phyloP scores from a whole-genome alignment of 352 stramenopile species.

The Pythium vanterpoolii region DNA sequence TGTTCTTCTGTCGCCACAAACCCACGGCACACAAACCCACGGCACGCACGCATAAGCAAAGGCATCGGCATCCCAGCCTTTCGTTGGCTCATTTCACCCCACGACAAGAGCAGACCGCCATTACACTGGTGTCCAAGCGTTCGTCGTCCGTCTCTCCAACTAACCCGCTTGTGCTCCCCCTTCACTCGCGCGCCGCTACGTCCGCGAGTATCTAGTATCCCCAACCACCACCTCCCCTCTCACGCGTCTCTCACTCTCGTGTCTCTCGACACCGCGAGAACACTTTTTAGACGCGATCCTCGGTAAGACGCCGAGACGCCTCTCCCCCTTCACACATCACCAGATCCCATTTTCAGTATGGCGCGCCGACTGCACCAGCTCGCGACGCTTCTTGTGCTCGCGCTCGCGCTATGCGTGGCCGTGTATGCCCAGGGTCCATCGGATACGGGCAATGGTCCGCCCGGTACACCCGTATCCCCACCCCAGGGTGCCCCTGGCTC shows the following conservation, averaged over 20 bases:
- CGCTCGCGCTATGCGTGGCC: not conserved
- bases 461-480: not conserved
- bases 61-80: not conserved
- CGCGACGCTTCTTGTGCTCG: constrained; percentile 14
- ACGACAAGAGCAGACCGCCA: no score
- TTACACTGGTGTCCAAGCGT: not conserved
- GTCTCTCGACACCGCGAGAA: no score
- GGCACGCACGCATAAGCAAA: not conserved
- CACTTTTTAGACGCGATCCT: not conserved
- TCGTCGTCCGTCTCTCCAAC: not conserved
- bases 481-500: not conserved
- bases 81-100: constrained; percentile 5
- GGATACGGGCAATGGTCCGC: constrained; percentile 12
- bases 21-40: not conserved
- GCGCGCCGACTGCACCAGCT: not conserved
- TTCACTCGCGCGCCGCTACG: not conserved
- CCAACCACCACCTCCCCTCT: not conserved
- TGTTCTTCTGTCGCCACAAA: no score
- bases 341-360: not conserved
- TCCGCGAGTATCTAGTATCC: not conserved
- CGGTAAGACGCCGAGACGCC: not conserved
- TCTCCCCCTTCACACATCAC: not conserved
- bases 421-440: constrained; percentile 17
- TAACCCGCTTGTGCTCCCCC: no score
- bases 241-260: no score